A percentile compares a stretch with the other conserved stretches of the same genome.
Conservation (phyloP, 2,329 filamentous ascomycete species). For the Pyrenophora seminiperda region DNA sequence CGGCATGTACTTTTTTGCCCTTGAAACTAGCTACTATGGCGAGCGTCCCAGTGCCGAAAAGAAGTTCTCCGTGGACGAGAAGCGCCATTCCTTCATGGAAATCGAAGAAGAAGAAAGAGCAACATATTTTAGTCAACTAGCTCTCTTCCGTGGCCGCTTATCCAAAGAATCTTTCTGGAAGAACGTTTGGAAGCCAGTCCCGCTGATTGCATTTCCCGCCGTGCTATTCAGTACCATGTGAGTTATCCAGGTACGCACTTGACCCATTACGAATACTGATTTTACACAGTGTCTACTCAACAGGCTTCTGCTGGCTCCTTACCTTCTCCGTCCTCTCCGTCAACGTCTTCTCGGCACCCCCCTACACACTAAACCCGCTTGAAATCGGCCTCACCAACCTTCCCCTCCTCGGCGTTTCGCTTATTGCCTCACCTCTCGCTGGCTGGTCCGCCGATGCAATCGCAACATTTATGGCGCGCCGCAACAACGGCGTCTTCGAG, state of each 20-base stretch:
- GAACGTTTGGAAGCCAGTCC: constrained; percentile 64
- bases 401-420: constrained; percentile 79
- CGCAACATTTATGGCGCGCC: constrained; percentile 71
- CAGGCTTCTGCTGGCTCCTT: constrained; percentile 70
- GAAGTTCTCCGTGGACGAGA: constrained; percentile 30
- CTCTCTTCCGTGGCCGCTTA: constrained; percentile 38
- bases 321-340: constrained; percentile 87
- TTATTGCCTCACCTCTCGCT: constrained; percentile 75
- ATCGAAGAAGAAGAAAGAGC: constrained; percentile 27
- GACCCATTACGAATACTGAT: constrained; percentile 61
- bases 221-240: constrained; percentile 76
- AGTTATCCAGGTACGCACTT: constrained; percentile 70
- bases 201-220: constrained; percentile 81
- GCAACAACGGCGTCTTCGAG: constrained; percentile 84
- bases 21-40: constrained; percentile 51
- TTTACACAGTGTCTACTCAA: background rate
- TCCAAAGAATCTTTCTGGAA: constrained; percentile 43
- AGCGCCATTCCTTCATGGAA: constrained; percentile 27
- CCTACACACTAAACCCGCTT: constrained; percentile 81
- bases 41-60: constrained; percentile 22
- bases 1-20: constrained; percentile 53
- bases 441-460: constrained; percentile 75
- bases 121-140: constrained; percentile 31
- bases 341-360: constrained; percentile 80
- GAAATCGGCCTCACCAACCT: constrained; percentile 77